Conservation (phyloP, 495 filamentous ascomycete genomes). For the Glutinoglossum americanum region DNA sequence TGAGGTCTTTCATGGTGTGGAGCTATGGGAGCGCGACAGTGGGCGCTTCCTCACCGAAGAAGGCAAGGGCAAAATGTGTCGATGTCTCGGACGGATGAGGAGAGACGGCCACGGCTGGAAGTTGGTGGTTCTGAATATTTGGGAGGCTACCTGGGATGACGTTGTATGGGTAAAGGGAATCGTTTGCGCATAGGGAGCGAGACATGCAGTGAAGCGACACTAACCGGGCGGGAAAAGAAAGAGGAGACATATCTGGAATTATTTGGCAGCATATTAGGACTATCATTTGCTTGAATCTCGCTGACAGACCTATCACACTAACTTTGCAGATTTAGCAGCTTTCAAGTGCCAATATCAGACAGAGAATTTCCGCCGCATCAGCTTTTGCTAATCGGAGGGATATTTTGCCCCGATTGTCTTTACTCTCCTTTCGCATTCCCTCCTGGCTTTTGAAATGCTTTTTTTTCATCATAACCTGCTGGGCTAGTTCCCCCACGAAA, state of each 20-base stretch:
- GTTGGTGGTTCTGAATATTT: conserved; percentile 29
- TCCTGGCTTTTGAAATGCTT: no score
- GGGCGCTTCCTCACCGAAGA: conserved; percentile 17
- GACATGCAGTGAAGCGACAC: not conserved
- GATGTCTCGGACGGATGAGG: conserved; percentile 30
- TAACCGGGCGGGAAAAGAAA: not conserved
- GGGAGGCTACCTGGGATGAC: conserved; percentile 30
- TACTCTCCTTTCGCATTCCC: not conserved
- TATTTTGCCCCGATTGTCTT: not conserved
- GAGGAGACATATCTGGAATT: not conserved
- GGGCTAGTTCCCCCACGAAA: no score
- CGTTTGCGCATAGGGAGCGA: conserved; percentile 9
- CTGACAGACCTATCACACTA: not conserved
- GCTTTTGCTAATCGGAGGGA: no score
- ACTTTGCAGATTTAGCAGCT: not conserved
- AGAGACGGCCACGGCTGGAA: conserved; percentile 23
- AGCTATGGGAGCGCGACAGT: conserved; percentile 27
- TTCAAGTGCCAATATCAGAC: no score
- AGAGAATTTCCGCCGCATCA: no score
- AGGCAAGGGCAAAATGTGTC: conserved; percentile 20
- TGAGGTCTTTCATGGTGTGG: conserved; percentile 23
- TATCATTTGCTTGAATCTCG: not conserved
- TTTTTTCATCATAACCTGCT: no score
- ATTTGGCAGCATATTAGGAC: not conserved
- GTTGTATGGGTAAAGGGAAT: conserved; percentile 22